A percentile compares a stretch with the other conserved stretches of the same genome.
These are phyloP conservation scores for Eucalyptus pauciflora DNA, from an alignment of 345 rosid species.

Conservation along the genomic window DNA sequence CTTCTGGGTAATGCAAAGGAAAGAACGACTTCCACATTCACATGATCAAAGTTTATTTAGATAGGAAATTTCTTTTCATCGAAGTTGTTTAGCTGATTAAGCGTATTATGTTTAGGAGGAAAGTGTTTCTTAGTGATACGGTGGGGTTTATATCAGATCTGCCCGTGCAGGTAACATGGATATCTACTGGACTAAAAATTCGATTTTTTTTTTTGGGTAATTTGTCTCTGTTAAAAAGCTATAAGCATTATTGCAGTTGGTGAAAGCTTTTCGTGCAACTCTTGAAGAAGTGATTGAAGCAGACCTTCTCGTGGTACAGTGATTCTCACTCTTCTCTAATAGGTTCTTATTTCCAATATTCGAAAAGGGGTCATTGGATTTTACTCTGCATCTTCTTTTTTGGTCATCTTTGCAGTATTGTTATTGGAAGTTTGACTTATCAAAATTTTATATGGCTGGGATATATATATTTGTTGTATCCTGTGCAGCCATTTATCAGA, in stretches of 20 bases:
- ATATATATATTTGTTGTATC: not conserved
- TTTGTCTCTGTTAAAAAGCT: not conserved
- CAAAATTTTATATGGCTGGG: not conserved
- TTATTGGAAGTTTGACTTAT: not conserved
- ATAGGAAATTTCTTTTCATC: not conserved
- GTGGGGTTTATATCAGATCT: conserved; percentile 96
- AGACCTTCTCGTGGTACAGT: conserved; percentile 75
- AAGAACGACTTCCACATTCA: not conserved
- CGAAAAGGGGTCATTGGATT: not conserved
- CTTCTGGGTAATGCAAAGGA: conserved; percentile 49
- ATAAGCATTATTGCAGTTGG: conserved; percentile 32
- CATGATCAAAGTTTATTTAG: not conserved
- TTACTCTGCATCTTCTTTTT: not conserved
- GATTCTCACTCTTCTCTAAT: not conserved
- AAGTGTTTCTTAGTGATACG: conserved; percentile 78
- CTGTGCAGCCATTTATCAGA: not conserved
- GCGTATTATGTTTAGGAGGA: conserved; percentile 41
- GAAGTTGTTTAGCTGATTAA: not conserved
- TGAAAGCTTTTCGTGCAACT: conserved; percentile 91
- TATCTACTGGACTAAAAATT: not conserved
- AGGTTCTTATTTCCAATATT: not conserved
- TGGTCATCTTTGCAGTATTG: not conserved
- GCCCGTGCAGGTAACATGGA: conserved; percentile 64
- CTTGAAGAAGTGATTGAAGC: conserved; percentile 94
- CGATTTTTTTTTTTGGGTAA: not conserved